phyloP scores from a whole-genome alignment of 352 stramenopile species.

The Phytophthora agathidicida region DNA sequence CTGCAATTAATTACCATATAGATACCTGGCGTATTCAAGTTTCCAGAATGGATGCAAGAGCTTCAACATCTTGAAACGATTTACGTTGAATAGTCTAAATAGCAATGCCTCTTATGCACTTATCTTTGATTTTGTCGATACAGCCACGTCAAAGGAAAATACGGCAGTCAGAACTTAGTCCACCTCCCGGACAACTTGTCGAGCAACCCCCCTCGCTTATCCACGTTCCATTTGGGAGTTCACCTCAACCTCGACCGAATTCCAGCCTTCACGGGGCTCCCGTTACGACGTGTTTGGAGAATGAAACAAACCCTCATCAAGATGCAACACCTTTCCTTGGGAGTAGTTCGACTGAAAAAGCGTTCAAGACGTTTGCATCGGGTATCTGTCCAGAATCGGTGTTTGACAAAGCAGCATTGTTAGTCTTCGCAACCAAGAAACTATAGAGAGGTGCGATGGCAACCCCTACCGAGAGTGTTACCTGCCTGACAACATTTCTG shows the following conservation, averaged over 20 bases:
- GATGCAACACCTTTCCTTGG: conserved; percentile 4
- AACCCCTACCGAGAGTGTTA: conserved; percentile 31
- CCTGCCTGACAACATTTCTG: background rate
- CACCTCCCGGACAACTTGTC: conserved; percentile 11
- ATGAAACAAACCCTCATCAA: background rate
- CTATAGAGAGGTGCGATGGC: conserved; percentile 26
- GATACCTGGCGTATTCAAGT: conserved; percentile 18
- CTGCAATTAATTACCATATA: too few relatives aligned
- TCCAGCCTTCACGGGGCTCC: conserved; percentile 5
- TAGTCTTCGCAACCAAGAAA: conserved; percentile 3
- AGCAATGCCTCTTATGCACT: background rate
- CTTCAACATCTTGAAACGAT: conserved; percentile 15
- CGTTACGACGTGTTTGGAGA: conserved; percentile 12
- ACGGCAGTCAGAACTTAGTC: conserved; percentile 8
- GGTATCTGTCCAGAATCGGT: conserved; percentile 3
- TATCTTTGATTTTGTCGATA: background rate
- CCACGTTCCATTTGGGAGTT: conserved; percentile 14
- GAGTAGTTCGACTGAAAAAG: background rate
- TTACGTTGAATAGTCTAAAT: background rate
- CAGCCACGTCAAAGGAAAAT: conserved; percentile 28
- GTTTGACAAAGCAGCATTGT: conserved; percentile 2
- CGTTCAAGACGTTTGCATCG: conserved; percentile 8
- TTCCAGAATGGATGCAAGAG: conserved; percentile 8
- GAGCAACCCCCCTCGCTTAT: conserved; percentile 9
- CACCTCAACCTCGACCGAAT: conserved; percentile 7